Evolutionary conservation across 768 basidiomycete species (phyloP), one percentile per base, ranked within the genome.

Genomic region (Daedalea quercina): DNA sequence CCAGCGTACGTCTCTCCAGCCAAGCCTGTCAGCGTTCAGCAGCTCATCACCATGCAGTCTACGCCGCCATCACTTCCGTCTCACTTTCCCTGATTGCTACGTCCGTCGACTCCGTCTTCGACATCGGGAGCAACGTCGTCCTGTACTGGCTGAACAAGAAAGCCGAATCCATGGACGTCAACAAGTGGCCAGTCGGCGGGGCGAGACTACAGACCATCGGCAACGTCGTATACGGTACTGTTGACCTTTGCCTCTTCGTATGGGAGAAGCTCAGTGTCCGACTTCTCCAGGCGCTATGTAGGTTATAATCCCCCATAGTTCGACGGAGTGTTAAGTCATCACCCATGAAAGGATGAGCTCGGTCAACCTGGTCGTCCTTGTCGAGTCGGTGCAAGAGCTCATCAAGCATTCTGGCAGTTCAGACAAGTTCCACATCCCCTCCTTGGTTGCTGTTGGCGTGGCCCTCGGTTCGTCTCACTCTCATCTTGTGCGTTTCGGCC

Each of bases 171-270:
- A 76, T 95, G 55, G 93, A 96, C 62, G 59, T 73, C 41, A 90
- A 86, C 67, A 88, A 88, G 59, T 97, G 92, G 94, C 93, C 94
- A 26, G 87, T 92, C 3, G 86, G 94, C 46, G 93, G 93, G 34
- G 81, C 87, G n/a, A 79, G 92, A 44, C 76, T 96, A 42, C 88
- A 94, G 66, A 93, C 89, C 3, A 90, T 92, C 51, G 90, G 90
- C 13, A 94, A 94, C 60, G 83, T 93, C 54, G 72, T 90, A 50
- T 95, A 93, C 60, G 92, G 90, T 81, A 43, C 55, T 69, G 24
- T 45, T 45, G 53, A n/a, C 22, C 40, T 52, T 37, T 47, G 47
- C 26, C 43, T 25, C 3, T 22, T 25, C 12, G 31, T 44, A 12
- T 11, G 45, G 12, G 2, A 25, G 17, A 24, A 3, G 34, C 35